phyloP scores from a whole-genome alignment of 2,329 filamentous ascomycete species.

The Penicillium janthinellum region DNA sequence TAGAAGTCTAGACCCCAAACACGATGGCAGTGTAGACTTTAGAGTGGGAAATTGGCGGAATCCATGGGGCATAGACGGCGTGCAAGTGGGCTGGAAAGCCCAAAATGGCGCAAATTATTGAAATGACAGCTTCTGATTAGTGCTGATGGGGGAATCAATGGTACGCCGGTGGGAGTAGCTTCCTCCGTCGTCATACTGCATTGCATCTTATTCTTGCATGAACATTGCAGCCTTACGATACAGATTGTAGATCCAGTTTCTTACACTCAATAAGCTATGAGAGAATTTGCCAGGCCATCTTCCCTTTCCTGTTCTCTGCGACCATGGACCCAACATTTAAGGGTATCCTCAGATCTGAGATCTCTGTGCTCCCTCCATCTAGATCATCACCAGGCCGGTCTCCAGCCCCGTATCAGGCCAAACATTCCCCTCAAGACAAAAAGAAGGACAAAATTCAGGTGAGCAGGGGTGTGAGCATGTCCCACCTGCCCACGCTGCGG shows the following conservation, averaged over 20 bases:
- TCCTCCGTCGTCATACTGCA: neutral
- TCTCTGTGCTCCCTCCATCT: neutral
- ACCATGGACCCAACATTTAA: too few relatives aligned
- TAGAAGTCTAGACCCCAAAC: neutral
- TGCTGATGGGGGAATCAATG: neutral
- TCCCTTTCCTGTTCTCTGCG: neutral
- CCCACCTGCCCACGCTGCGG: neutral
- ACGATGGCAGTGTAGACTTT: neutral
- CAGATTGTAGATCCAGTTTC: neutral
- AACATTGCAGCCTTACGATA: neutral
- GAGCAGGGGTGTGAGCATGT: neutral
- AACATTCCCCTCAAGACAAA: neutral
- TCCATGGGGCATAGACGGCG: neutral
- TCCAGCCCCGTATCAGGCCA: neutral
- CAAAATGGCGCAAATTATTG: neutral
- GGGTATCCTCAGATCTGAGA: neutral
- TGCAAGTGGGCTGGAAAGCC: neutral
- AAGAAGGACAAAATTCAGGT: neutral
- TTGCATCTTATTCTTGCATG: neutral
- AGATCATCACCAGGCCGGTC: neutral
- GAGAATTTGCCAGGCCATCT: neutral
- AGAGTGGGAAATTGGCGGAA: neutral
- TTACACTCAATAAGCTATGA: neutral
- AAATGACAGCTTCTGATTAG: constrained; percentile 13
- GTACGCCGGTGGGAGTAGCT: neutral